Percentiles rank a stretch among this genome's conserved stretches.
phyloP scores from a whole-genome alignment of 2,329 filamentous ascomycete genomes.

The Colletotrichum lindemuthianum region DNA sequence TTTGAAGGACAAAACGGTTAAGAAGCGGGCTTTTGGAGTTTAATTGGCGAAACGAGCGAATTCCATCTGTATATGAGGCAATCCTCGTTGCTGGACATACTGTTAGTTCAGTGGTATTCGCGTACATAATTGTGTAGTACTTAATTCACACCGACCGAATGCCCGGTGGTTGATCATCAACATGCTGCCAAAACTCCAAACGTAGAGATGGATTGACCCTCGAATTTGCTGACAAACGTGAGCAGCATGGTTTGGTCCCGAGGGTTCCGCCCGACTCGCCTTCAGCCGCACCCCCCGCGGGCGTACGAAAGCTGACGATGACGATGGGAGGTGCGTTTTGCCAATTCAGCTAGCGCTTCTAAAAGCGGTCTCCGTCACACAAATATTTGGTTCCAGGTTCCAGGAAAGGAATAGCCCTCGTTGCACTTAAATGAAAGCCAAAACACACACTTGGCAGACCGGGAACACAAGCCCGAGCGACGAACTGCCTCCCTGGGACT shows the following conservation, averaged over 20 bases:
- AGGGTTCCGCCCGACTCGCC: not conserved
- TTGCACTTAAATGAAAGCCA: constrained; percentile 16
- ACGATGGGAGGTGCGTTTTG: constrained; percentile 4
- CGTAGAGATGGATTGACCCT: not conserved
- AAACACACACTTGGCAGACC: constrained; percentile 2
- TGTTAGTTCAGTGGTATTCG: not conserved
- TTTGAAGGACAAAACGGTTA: constrained; percentile 2
- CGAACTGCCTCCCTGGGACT: constrained; percentile 4
- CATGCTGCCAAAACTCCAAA: not conserved
- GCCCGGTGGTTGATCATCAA: not conserved
- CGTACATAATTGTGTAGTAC: constrained; percentile 24
- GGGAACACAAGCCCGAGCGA: not conserved
- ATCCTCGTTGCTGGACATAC: not conserved
- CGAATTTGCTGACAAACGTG: constrained; percentile 3
- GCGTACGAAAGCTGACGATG: constrained; percentile 3
- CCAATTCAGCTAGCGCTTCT: constrained; percentile 1
- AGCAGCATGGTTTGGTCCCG: not conserved
- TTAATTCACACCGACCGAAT: not conserved
- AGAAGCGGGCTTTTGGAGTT: constrained; percentile 29
- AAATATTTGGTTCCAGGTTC: constrained; percentile 1
- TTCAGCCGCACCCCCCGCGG: not conserved
- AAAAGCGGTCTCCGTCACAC: constrained; percentile 1
- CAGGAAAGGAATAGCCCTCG: constrained; percentile 13
- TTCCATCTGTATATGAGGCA: too few relatives aligned
- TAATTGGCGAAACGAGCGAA: not conserved